Percentiles rank a stretch among this genome's conserved stretches.
These are phyloP conservation scores for Plasmopara muralis DNA, from an alignment of 352 stramenopile species.

Conservation along the genomic window DNA sequence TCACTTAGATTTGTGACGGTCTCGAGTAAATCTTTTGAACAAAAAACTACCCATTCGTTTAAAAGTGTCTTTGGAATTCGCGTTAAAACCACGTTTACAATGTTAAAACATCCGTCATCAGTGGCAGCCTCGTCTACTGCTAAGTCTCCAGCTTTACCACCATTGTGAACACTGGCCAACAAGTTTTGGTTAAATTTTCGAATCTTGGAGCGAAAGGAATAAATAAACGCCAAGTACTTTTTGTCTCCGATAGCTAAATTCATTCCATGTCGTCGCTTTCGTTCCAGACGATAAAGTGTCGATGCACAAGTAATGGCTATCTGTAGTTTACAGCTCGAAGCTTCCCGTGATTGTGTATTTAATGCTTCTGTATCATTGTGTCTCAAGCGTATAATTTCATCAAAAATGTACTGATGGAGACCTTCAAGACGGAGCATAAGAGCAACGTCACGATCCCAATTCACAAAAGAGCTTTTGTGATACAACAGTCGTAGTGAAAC, in stretches of 20 bases:
- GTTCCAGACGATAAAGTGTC: constrained; percentile 46
- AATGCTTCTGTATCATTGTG: too few relatives aligned
- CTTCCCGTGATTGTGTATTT: constrained; percentile 4
- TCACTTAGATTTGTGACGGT: constrained; percentile 22
- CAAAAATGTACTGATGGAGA: constrained; percentile 34
- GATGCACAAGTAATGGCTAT: constrained; percentile 36
- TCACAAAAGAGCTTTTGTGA: constrained; percentile 17
- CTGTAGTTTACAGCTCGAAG: constrained; percentile 21
- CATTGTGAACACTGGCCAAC: not conserved
- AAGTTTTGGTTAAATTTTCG: constrained; percentile 38
- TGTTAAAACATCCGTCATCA: constrained; percentile 13
- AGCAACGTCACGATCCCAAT: constrained; percentile 44
- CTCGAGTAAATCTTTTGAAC: constrained; percentile 42
- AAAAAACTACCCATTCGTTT: constrained; percentile 49
- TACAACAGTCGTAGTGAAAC: constrained; percentile 36
- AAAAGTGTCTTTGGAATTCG: constrained; percentile 37
- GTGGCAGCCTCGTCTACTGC: constrained; percentile 4
- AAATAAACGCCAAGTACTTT: constrained; percentile 41
- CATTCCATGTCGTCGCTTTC: constrained; percentile 31
- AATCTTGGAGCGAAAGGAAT: constrained; percentile 34
- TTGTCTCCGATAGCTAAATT: constrained; percentile 34
- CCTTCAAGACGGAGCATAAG: constrained; percentile 45
- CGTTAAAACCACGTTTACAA: constrained; percentile 28
- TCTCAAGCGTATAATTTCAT: constrained; percentile 24
- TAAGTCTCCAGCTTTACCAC: constrained; percentile 1